Percentiles rank a stretch among this genome's conserved stretches.
Evolutionary conservation across 2,329 filamentous ascomycete genomes (phyloP).

Genomic region (Torrubiella hemipterigena): DNA sequence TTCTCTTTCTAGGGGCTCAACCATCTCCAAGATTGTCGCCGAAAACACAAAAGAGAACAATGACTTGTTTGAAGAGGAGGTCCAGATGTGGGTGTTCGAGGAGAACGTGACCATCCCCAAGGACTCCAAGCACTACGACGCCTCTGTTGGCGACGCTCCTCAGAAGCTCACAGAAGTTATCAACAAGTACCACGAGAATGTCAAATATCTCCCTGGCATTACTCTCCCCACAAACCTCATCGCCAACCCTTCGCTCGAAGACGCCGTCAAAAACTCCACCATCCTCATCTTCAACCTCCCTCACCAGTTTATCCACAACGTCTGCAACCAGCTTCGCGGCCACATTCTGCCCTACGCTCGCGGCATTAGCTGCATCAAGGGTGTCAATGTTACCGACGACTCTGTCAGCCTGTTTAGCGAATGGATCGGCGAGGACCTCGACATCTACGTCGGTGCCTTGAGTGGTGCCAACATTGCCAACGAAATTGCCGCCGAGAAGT

Average conservation of each 20-base stretch:
- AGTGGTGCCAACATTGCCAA: slow-evolving; percentile 93
- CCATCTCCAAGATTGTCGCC: slow-evolving; percentile 92
- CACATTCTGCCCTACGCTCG: slow-evolving; percentile 86
- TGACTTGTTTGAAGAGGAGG: slow-evolving; percentile 72
- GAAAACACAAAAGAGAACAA: slow-evolving; percentile 75
- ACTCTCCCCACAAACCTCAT: slow-evolving; percentile 70
- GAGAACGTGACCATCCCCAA: slow-evolving; percentile 69
- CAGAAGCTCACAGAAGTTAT: slow-evolving; percentile 87
- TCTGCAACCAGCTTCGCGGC: slow-evolving; percentile 74
- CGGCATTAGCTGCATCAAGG: slow-evolving; percentile 96
- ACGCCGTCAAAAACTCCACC: slow-evolving; percentile 71
- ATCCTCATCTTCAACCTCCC: slow-evolving; percentile 94
- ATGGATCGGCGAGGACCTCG: slow-evolving; percentile 79
- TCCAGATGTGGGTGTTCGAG: slow-evolving; percentile 99
- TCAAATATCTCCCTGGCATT: slow-evolving; percentile 94
- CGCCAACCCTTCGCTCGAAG: slow-evolving; percentile 69
- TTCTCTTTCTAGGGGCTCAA: slow-evolving; percentile 66
- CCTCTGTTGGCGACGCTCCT: slow-evolving; percentile 47
- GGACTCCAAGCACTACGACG: slow-evolving; percentile 61
- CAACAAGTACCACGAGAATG: slow-evolving; percentile 88
- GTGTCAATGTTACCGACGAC: slow-evolving; percentile 80
- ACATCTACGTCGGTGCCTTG: slow-evolving; percentile 92
- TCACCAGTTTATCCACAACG: slow-evolving; percentile 86
- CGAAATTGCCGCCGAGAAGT: slow-evolving; percentile 92
- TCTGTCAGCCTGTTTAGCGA: slow-evolving; percentile 88